phyloP scores from a whole-genome alignment of 2,329 filamentous ascomycete genomes.

The Pestalotiopsis sp. region DNA sequence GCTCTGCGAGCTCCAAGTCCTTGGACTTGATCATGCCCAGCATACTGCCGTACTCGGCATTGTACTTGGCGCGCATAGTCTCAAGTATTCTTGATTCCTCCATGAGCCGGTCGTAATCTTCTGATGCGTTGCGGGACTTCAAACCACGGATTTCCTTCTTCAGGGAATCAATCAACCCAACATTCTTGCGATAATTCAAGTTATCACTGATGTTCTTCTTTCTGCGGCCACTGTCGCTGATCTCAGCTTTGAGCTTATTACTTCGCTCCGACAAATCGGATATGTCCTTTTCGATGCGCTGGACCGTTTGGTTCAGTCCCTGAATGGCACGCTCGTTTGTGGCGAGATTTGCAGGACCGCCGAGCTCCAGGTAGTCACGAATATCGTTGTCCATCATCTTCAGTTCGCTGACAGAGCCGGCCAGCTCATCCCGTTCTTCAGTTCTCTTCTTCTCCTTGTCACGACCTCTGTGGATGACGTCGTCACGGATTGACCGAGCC shows the following conservation, averaged over 20 bases:
- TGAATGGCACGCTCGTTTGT: constrained; percentile 72
- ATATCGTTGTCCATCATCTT: constrained; percentile 78
- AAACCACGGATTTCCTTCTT: constrained; percentile 73
- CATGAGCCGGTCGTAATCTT: constrained; percentile 77
- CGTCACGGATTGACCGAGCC: constrained; percentile 76
- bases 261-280: constrained; percentile 67
- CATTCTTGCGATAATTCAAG: constrained; percentile 78
- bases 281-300: constrained; percentile 69
- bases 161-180: constrained; percentile 69
- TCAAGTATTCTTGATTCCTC: constrained; percentile 71
- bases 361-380: constrained; percentile 74
- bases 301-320: constrained; percentile 67
- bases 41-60: constrained; percentile 73
- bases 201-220: constrained; percentile 91
- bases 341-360: constrained; percentile 72
- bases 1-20: constrained; percentile 74
- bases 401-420: constrained; percentile 77
- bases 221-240: constrained; percentile 78
- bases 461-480: constrained; percentile 72
- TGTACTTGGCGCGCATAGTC: constrained; percentile 67
- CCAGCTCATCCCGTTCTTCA: constrained; percentile 71
- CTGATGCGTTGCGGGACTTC: constrained; percentile 77
- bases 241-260: constrained; percentile 77
- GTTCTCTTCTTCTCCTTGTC: constrained; percentile 73
- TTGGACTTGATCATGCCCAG: constrained; percentile 82